These are phyloP conservation scores for Dryas integrifolia DNA, from an alignment of 331 rosid species.

Conservation along the genomic window DNA sequence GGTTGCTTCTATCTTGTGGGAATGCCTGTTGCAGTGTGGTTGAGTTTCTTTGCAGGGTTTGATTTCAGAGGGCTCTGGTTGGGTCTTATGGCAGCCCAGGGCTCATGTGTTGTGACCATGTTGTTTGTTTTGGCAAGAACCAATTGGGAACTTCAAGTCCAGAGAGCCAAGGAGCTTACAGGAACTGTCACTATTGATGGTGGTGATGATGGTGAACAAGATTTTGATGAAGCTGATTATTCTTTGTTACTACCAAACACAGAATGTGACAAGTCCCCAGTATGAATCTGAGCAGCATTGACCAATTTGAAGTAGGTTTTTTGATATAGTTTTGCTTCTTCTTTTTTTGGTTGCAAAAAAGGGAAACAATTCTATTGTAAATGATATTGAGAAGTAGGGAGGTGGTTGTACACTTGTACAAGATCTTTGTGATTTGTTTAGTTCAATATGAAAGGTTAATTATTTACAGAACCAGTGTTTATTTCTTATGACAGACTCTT, in stretches of 20 bases:
- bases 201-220: neutral
- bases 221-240: neutral
- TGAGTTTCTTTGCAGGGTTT: conserved; percentile 55
- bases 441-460: neutral
- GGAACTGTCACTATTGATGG: conserved; percentile 27
- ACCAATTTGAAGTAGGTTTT: neutral
- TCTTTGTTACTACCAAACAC: neutral
- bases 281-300: neutral
- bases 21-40: conserved; percentile 70
- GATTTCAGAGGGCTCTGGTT: conserved; percentile 77
- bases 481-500: neutral
- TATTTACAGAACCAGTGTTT: neutral
- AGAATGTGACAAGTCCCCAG: neutral
- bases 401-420: neutral
- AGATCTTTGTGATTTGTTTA: neutral
- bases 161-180: conserved; percentile 58
- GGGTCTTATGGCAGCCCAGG: conserved; percentile 70
- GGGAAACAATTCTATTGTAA: neutral
- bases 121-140: conserved; percentile 56
- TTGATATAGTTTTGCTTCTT: neutral
- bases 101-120: conserved; percentile 63
- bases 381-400: neutral
- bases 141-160: conserved; percentile 60
- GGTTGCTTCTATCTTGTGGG: conserved; percentile 76
- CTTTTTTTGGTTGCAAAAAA: neutral